These are phyloP conservation scores for Talaromyces atroroseus DNA, from an alignment of 2,329 filamentous ascomycete species.

Conservation along the genomic window DNA sequence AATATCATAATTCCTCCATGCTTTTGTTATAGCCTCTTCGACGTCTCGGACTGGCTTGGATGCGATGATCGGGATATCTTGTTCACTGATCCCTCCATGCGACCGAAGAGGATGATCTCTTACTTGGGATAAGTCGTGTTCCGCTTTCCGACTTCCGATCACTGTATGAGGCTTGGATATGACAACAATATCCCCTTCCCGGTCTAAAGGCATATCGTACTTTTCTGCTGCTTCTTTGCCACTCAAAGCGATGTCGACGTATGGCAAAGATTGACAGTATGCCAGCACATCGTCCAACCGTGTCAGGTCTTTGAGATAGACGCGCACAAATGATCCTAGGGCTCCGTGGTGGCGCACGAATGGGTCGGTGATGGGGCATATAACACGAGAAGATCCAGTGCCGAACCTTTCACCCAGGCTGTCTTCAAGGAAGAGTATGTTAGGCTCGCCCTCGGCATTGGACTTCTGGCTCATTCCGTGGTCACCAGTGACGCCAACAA, in stretches of 20 bases:
- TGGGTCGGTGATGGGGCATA: conserved; percentile 42
- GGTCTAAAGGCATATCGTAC: conserved; percentile 37
- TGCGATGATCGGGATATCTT: conserved; percentile 33
- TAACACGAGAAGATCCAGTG: conserved; percentile 29
- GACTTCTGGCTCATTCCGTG: conserved; percentile 43
- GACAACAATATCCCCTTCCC: conserved; percentile 39
- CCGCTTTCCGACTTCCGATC: conserved; percentile 30
- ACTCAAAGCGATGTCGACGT: conserved; percentile 30
- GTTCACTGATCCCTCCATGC: conserved; percentile 39
- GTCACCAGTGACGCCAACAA: conserved; percentile 39
- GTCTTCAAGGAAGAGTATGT: conserved; percentile 39
- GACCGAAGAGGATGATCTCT: conserved; percentile 34
- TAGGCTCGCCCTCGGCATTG: conserved; percentile 28
- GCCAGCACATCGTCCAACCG: conserved; percentile 26
- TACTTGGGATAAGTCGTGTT: conserved; percentile 33
- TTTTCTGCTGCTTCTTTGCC: conserved; percentile 28
- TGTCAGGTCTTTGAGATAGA: conserved; percentile 27
- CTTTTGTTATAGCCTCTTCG: conserved; percentile 10
- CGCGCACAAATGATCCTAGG: conserved; percentile 39
- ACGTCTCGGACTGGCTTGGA: conserved; percentile 20
- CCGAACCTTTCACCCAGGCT: conserved; percentile 29
- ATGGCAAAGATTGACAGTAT: conserved; percentile 23
- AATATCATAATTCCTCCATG: conserved; percentile 37
- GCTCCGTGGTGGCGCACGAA: conserved; percentile 43
- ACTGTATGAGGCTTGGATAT: conserved; percentile 33